A percentile compares a stretch with the other conserved stretches of the same genome.
Evolutionary conservation across 805 yeast species (phyloP).

Genomic region (Jamesozyma rosinii): DNA sequence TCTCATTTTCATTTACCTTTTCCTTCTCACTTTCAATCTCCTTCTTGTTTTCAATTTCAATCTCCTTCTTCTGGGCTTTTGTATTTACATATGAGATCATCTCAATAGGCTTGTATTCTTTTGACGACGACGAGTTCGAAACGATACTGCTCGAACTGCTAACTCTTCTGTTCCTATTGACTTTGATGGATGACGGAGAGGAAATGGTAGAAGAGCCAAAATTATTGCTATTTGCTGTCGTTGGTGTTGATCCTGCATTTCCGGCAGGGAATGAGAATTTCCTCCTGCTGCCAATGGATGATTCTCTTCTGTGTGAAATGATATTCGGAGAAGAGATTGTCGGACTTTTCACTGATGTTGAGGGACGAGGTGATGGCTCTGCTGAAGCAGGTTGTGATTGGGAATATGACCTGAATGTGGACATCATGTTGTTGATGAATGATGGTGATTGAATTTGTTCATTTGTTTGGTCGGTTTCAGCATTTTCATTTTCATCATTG

Average conservation of each 20-base stretch:
- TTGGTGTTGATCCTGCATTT: neutral
- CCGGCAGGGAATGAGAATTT: neutral
- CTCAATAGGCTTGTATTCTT: slow-evolving; percentile 14
- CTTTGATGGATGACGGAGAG: neutral
- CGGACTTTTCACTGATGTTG: neutral
- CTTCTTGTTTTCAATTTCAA: neutral
- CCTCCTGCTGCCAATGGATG: slow-evolving; percentile 10
- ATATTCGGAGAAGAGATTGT: slow-evolving; percentile 19
- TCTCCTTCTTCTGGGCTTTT: neutral
- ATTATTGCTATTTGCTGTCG: neutral
- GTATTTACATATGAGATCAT: slow-evolving; percentile 4
- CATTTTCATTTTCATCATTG: neutral
- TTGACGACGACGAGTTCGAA: neutral
- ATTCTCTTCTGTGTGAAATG: slow-evolving; percentile 25
- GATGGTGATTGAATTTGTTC: slow-evolving; percentile 9
- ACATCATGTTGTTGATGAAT: slow-evolving; percentile 7
- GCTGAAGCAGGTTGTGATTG: neutral
- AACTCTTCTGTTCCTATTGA: slow-evolving; percentile 2
- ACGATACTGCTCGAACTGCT: slow-evolving; percentile 9
- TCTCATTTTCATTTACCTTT: neutral
- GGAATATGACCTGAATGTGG: slow-evolving; percentile 4
- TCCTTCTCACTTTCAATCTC: neutral
- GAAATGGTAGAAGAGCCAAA: neutral
- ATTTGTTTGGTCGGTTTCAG: neutral
- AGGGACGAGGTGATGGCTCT: neutral